A percentile compares a stretch with the other conserved stretches of the same genome.
phyloP scores from a whole-genome alignment of 1,284 basidiomycete genomes.

The Malassezia equina region DNA sequence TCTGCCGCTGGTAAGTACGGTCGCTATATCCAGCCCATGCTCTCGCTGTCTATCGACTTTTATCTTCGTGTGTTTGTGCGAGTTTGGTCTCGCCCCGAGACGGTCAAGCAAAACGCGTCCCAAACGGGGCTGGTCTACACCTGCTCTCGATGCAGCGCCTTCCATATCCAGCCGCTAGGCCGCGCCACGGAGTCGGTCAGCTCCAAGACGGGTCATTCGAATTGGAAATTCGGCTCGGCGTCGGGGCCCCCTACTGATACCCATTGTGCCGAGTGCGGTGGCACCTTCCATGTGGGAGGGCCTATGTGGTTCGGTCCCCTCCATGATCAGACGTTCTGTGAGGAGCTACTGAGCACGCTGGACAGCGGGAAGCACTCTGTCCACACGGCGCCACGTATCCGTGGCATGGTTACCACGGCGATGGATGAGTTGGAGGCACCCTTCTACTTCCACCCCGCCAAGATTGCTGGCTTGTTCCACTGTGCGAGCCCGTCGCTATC shows the following conservation, averaged over 20 bases:
- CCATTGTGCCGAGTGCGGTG: constrained; percentile 70
- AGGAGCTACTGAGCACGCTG: constrained; percentile 65
- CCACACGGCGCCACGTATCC: constrained; percentile 72
- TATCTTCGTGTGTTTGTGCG: constrained; percentile 87
- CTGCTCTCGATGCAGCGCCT: constrained; percentile 36
- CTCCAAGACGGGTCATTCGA: constrained; percentile 27
- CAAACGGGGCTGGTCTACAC: constrained; percentile 38
- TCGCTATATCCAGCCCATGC: constrained; percentile 76
- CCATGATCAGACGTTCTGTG: constrained; percentile 67
- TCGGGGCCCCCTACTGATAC: constrained; percentile 61
- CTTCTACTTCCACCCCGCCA: constrained; percentile 86
- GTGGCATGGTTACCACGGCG: constrained; percentile 86
- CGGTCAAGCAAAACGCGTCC: constrained; percentile 65
- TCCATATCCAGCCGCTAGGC: constrained; percentile 32
- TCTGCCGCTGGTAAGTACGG: constrained; percentile 83
- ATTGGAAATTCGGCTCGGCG: constrained; percentile 56
- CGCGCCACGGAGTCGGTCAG: constrained; percentile 20
- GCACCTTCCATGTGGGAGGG: constrained; percentile 57
- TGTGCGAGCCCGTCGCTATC: constrained; percentile 49
- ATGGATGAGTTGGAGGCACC: constrained; percentile 65
- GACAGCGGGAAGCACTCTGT: constrained; percentile 54
- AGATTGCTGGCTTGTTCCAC: constrained; percentile 71
- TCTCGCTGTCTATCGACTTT: constrained; percentile 93
- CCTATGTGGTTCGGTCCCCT: constrained; percentile 92
- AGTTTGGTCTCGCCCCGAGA: constrained; percentile 64